Evolutionary conservation across 108 stramenopile genomes (phyloP), one percentile per base, ranked within the genome.

Genomic region (Seminavis robusta): DNA sequence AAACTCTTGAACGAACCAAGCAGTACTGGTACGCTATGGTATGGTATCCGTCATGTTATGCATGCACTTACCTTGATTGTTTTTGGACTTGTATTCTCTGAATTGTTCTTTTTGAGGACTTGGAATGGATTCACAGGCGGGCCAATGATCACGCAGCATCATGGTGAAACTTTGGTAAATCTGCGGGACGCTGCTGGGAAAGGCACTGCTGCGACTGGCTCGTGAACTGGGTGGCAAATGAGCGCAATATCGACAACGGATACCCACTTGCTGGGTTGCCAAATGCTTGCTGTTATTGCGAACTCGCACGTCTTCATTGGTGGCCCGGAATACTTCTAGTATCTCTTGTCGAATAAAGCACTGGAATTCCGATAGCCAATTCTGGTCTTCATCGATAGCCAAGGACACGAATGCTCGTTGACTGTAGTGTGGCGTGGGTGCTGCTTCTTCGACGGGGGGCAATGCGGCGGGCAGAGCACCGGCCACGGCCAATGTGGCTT

Each of bases 91-190:
- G n/a, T n/a, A n/a, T n/a, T n/a, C n/a, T n/a, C n/a, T n/a, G n/a
- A n/a, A n/a, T n/a, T n/a, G n/a, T n/a, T n/a, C n/a, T n/a, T n/a
- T n/a, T n/a, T n/a, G n/a, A n/a, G n/a, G n/a, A n/a, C n/a, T n/a
- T n/a, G n/a, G n/a, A n/a, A n/a, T n/a, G n/a, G n/a, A n/a, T n/a
- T n/a, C n/a, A 29, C 71, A 77, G 17, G 55, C 43, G 15, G 43
- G 32, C 33, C 72, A 73, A 30, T 77, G 76, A 32, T 77, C 71
- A 11, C 71, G n/a, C 10, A 77, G 36, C 71, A 77, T 77, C 76
- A 73, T 77, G 2, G 71, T 73, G 2, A 73, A 46, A 44, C 67
- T 69, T 49, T 73, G 76, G 52, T 77, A 72, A 38, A 77, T 72
- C 21, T 71, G 76, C 33, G 49, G 42, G 8, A 68, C 23, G 5